These are phyloP conservation scores for Lachancea thermotolerans DNA, from an alignment of 805 yeast species.

Conservation along the genomic window DNA sequence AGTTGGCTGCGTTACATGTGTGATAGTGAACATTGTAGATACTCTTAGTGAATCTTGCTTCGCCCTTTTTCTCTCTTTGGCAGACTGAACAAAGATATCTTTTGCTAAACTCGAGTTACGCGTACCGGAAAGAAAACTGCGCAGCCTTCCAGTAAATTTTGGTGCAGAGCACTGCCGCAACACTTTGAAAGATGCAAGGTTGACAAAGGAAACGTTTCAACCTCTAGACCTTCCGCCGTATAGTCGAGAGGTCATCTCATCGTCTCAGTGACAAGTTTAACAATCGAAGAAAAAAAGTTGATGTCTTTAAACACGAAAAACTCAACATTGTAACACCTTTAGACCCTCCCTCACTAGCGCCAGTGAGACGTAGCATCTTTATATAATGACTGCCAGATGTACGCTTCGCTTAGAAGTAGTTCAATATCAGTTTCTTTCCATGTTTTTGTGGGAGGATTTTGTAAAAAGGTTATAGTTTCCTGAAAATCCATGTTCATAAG, in stretches of 20 bases:
- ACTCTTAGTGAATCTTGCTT: slow-evolving; percentile 1
- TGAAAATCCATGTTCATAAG: slow-evolving; percentile 86
- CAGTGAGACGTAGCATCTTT: slow-evolving; percentile 87
- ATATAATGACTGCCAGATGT: slow-evolving; percentile 90
- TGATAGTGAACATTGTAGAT: slow-evolving; percentile 41
- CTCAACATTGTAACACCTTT: not conserved
- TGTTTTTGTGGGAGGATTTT: slow-evolving; percentile 75
- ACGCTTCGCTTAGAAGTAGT: slow-evolving; percentile 88
- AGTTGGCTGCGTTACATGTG: slow-evolving; percentile 54
- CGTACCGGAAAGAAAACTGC: not conserved
- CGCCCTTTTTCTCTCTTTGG: not conserved
- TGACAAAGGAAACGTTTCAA: not conserved
- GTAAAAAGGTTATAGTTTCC: slow-evolving; percentile 85
- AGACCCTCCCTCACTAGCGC: slow-evolving; percentile 26
- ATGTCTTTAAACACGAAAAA: slow-evolving; percentile 1
- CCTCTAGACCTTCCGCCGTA: not conserved
- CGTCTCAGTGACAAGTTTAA: not conserved
- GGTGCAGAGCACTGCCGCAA: not conserved
- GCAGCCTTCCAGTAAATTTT: not conserved
- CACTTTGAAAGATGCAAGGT: slow-evolving; percentile 2
- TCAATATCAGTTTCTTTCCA: slow-evolving; percentile 92
- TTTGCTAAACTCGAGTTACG: not conserved
- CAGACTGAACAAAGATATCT: not conserved
- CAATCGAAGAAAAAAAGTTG: slow-evolving; percentile 1
- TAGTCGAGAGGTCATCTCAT: not conserved